Percentiles rank a stretch among this genome's conserved stretches.
These are phyloP conservation scores for Aegilops sharonensis DNA, from an alignment of 176 grass and related monocot genomes.

Conservation along the genomic window DNA sequence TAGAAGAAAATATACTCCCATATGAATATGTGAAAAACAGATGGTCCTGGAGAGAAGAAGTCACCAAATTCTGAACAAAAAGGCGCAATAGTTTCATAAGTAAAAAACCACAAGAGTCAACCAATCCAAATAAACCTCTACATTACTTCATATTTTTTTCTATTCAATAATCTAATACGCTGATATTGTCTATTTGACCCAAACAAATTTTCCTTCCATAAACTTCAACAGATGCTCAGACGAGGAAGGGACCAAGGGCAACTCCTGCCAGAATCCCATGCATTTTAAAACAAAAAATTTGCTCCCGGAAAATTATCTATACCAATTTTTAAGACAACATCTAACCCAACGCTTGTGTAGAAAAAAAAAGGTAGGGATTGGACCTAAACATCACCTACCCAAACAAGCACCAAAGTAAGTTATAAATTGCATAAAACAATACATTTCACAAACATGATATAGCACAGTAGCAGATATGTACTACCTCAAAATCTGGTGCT, in stretches of 20 bases:
- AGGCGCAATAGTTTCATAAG: not conserved
- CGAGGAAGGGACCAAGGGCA: not conserved
- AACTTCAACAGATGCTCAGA: not conserved
- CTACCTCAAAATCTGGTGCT: slow-evolving; percentile 81
- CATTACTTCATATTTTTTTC: not conserved
- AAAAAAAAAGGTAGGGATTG: not conserved
- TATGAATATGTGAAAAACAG: not conserved
- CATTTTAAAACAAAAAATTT: not conserved
- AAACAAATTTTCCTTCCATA: not conserved
- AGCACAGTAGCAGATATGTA: not conserved
- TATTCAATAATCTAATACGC: not conserved
- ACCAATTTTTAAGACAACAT: not conserved
- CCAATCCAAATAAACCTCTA: not conserved
- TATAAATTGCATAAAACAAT: not conserved
- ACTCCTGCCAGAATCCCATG: not conserved
- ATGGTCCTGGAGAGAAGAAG: not conserved
- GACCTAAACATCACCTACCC: not conserved
- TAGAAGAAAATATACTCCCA: not conserved
- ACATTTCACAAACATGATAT: not conserved
- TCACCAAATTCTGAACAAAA: not conserved
- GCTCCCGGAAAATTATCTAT: not conserved
- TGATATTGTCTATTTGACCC: not conserved
- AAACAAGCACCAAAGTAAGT: not conserved
- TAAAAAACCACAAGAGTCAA: not conserved
- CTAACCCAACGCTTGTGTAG: not conserved